These are phyloP conservation scores for Zhuliangozyma blackwelliae DNA, from an alignment of 1,139 yeast species.

Conservation along the genomic window DNA sequence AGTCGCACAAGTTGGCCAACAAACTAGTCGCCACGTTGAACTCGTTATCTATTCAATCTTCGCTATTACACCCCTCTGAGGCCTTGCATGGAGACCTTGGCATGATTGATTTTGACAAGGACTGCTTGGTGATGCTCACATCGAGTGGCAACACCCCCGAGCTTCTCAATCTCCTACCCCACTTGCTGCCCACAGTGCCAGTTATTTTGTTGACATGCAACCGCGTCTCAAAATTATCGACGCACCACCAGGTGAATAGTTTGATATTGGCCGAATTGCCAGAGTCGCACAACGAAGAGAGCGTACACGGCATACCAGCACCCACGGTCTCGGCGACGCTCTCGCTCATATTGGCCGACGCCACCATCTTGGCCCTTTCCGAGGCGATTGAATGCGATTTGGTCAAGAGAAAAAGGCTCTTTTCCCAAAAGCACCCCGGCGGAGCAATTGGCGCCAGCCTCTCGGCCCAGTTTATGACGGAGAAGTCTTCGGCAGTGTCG, in stretches of 20 bases:
- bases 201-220: conserved; percentile 63
- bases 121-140: conserved; percentile 63
- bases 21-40: conserved; percentile 80
- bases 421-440: conserved; percentile 80
- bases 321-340: conserved; percentile 85
- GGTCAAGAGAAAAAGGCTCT: conserved; percentile 47
- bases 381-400: conserved; percentile 62
- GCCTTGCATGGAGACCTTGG: conserved; percentile 93
- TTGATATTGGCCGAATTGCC: conserved; percentile 65
- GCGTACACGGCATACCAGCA: conserved; percentile 78
- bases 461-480: conserved; percentile 12
- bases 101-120: conserved; percentile 51
- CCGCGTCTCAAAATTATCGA: conserved; percentile 43
- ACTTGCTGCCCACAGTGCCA: conserved; percentile 50
- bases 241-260: conserved; percentile 42
- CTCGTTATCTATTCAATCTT: conserved; percentile 69
- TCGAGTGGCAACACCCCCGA: conserved; percentile 88
- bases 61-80: conserved; percentile 74
- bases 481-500: conserved; percentile 2
- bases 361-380: conserved; percentile 67
- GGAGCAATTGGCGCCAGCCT: conserved; percentile 75
- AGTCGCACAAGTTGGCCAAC: conserved; percentile 72
- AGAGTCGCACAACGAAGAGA: conserved; percentile 50
- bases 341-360: conserved; percentile 73
- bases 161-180: conserved; percentile 54